A percentile compares a stretch with the other conserved stretches of the same genome.
phyloP scores from a whole-genome alignment of 768 basidiomycete genomes.

The Serendipita sp. region DNA sequence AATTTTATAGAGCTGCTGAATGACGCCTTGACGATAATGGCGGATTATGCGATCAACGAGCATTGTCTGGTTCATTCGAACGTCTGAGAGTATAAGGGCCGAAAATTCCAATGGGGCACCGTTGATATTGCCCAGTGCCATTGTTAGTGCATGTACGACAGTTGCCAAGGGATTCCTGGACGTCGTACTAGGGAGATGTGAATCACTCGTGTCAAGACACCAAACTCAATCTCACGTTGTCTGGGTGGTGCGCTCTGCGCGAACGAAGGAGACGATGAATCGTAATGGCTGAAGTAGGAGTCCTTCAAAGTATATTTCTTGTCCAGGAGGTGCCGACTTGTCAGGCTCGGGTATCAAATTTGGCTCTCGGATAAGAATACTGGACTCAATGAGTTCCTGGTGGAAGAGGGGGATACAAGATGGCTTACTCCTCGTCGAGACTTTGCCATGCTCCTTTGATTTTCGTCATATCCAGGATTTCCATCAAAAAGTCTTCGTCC shows the following conservation, averaged over 20 bases:
- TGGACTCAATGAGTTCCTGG: constrained; percentile 16
- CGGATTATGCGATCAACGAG: constrained; percentile 71
- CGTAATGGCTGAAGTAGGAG: constrained; percentile 89
- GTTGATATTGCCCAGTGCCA: constrained; percentile 95
- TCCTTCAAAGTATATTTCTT: constrained; percentile 88
- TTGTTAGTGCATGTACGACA: constrained; percentile 84
- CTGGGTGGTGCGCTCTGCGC: constrained; percentile 49
- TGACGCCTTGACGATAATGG: constrained; percentile 86
- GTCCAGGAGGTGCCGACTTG: constrained; percentile 42
- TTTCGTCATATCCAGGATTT: constrained; percentile 81
- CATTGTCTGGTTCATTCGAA: constrained; percentile 73
- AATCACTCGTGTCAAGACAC: neutral
- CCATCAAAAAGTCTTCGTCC: constrained; percentile 88
- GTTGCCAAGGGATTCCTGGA: constrained; percentile 81
- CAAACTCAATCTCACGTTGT: neutral
- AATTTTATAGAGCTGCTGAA: constrained; percentile 89
- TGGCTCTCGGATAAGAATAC: constrained; percentile 57
- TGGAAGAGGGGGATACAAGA: neutral
- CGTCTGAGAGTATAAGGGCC: constrained; percentile 85
- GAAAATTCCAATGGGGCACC: constrained; percentile 91
- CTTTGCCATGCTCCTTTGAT: constrained; percentile 88
- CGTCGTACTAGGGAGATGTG: constrained; percentile 14
- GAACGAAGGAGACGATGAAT: constrained; percentile 89
- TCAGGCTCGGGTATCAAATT: constrained; percentile 58
- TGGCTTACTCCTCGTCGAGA: constrained; percentile 51